phyloP scores from a whole-genome alignment of 768 basidiomycete species.

The Lactarius vividus region DNA sequence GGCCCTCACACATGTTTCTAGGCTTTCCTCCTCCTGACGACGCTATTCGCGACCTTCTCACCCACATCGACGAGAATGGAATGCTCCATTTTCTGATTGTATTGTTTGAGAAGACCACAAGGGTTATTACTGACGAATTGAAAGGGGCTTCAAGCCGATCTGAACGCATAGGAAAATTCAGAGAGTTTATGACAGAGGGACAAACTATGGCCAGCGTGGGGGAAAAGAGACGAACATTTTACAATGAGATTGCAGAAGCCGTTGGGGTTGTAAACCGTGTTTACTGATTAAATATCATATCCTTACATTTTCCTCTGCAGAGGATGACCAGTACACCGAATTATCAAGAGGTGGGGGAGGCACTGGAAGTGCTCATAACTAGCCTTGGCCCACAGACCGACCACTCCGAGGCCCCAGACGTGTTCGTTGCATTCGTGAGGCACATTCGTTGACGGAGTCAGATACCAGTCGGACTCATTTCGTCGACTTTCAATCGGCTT shows the following conservation, averaged over 20 bases:
- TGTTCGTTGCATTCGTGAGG: constrained; percentile 4
- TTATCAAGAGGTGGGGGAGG: rapidly evolving
- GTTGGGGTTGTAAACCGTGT: not conserved
- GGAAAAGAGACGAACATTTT: not conserved
- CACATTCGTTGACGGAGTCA: not conserved
- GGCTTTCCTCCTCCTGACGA: not conserved
- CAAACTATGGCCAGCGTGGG: not conserved
- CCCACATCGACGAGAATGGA: not conserved
- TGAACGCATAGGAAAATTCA: not conserved
- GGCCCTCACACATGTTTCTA: not conserved
- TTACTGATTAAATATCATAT: not conserved
- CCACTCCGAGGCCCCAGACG: not conserved
- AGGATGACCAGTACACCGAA: not conserved
- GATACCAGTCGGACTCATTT: not conserved
- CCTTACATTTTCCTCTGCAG: not conserved
- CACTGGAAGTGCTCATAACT: not conserved
- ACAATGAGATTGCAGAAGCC: not conserved
- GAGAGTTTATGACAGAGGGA: not conserved
- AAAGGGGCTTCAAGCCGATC: not conserved
- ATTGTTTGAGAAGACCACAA: not conserved
- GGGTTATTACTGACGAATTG: not conserved
- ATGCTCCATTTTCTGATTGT: not conserved
- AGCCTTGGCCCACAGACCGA: not conserved
- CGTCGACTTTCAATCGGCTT: not conserved
- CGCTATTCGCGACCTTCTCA: not conserved